phyloP scores from a whole-genome alignment of 345 rosid species.

The Populus euphratica region DNA sequence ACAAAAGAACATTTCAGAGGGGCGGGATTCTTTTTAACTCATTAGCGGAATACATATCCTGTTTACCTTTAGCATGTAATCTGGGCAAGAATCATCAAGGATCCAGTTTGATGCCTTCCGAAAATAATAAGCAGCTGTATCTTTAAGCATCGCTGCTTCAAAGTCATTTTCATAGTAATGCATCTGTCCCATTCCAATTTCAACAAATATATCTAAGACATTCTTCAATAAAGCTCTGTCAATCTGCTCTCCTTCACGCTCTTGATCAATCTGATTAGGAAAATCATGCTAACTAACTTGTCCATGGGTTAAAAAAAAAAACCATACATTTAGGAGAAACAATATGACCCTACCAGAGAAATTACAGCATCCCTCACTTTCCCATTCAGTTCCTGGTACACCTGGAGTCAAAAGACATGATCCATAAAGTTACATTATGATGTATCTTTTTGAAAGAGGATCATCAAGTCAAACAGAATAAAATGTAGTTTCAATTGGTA shows the following conservation, averaged over 20 bases:
- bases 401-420: conserved; percentile 21
- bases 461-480: not conserved
- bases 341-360: conserved; percentile 22
- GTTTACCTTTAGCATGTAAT: conserved; percentile 43
- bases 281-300: not conserved
- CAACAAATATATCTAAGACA: conserved; percentile 37
- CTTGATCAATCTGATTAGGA: conserved; percentile 35
- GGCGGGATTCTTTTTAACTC: too few species aligned
- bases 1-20: not conserved
- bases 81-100: conserved; percentile 36
- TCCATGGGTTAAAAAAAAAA: not conserved
- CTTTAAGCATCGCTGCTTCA: conserved; percentile 37
- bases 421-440: not conserved
- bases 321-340: not conserved
- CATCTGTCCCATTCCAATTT: conserved; percentile 31
- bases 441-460: not conserved
- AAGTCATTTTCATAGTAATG: conserved; percentile 32
- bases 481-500: not conserved
- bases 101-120: conserved; percentile 48
- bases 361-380: conserved; percentile 38
- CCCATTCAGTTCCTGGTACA: conserved; percentile 22
- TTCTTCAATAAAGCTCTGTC: conserved; percentile 43
- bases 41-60: not conserved
- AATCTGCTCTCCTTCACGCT: conserved; percentile 47
- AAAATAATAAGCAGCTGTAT: conserved; percentile 37